Evolutionary conservation across 2,329 filamentous ascomycete genomes (phyloP).

Genomic region (Eutypa lata): DNA sequence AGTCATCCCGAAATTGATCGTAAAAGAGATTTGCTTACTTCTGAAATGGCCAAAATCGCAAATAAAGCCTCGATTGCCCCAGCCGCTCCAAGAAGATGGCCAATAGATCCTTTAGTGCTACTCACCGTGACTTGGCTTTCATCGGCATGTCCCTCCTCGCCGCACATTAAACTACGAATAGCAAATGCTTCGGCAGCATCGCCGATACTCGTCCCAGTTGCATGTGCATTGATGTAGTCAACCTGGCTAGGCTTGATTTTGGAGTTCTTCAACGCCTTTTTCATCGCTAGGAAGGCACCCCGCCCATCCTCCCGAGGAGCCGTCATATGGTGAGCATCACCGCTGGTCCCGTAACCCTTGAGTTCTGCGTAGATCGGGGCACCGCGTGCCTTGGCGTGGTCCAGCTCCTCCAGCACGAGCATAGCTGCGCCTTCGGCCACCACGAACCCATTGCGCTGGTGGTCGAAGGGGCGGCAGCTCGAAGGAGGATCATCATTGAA

Average conservation of each 20-base stretch:
- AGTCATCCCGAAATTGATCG: background rate
- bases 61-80: conserved; percentile 90
- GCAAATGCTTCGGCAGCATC: conserved; percentile 86
- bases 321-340: conserved; percentile 91
- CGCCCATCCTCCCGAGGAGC: conserved; percentile 79
- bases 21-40: conserved; percentile 54
- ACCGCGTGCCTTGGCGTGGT: conserved; percentile 77
- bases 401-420: conserved; percentile 81
- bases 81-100: conserved; percentile 87
- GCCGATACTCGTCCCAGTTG: conserved; percentile 81
- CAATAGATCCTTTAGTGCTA: conserved; percentile 90
- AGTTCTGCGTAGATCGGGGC: conserved; percentile 87
- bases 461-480: conserved; percentile 86
- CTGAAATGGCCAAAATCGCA: conserved; percentile 70
- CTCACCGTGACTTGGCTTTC: conserved; percentile 74
- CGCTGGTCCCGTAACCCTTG: conserved; percentile 83
- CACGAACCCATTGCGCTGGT: conserved; percentile 77
- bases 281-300: conserved; percentile 84
- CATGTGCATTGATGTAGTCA: conserved; percentile 94
- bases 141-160: conserved; percentile 60
- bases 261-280: conserved; percentile 72
- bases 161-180: conserved; percentile 73
- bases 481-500: conserved; percentile 70
- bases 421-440: conserved; percentile 90
- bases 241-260: conserved; percentile 65